These are phyloP conservation scores for Leccinum subrobustum DNA, from an alignment of 1,284 basidiomycete species.

Conservation along the genomic window DNA sequence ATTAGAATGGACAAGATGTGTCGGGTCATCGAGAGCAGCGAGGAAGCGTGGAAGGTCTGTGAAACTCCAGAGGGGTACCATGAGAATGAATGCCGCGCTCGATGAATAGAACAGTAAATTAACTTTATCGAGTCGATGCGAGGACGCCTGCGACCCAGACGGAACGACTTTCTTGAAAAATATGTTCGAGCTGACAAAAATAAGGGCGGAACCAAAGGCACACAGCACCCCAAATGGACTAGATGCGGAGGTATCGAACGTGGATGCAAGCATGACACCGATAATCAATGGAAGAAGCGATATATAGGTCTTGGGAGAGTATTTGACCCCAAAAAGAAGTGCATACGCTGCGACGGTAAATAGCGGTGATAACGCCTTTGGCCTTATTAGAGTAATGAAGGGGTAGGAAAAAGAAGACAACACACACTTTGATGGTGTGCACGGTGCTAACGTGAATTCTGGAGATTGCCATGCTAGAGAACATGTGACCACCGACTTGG, in stretches of 20 bases:
- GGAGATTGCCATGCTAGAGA: conserved; percentile 94
- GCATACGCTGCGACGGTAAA: conserved; percentile 97
- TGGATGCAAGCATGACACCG: conserved; percentile 97
- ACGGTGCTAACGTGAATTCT: conserved; percentile 96
- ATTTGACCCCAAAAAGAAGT: conserved; percentile 88
- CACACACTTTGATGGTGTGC: conserved; percentile 93
- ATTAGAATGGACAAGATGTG: conserved; percentile 47
- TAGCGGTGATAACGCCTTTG: conserved; percentile 89
- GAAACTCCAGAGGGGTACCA: conserved; percentile 93
- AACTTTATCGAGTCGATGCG: conserved; percentile 92
- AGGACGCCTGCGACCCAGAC: conserved; percentile 48
- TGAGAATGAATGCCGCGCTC: conserved; percentile 90
- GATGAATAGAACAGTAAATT: conserved; percentile 96
- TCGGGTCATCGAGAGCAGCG: conserved; percentile 39
- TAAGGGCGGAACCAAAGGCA: conserved; percentile 90
- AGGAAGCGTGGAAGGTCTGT: conserved; percentile 76
- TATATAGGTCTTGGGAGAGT: conserved; percentile 88
- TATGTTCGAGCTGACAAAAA: conserved; percentile 98
- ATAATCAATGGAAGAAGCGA: conserved; percentile 93
- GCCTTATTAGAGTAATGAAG: conserved; percentile 7
- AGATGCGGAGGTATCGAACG: conserved; percentile 86
- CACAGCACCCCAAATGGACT: conserved; percentile 84
- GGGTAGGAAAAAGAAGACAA: background rate
- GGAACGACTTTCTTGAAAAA: conserved; percentile 99
- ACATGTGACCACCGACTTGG: conserved; percentile 95